A percentile compares a stretch with the other conserved stretches of the same genome.
These are phyloP conservation scores for Lathyrus aphaca DNA, from an alignment of 306 rosid genomes.

Conservation along the genomic window DNA sequence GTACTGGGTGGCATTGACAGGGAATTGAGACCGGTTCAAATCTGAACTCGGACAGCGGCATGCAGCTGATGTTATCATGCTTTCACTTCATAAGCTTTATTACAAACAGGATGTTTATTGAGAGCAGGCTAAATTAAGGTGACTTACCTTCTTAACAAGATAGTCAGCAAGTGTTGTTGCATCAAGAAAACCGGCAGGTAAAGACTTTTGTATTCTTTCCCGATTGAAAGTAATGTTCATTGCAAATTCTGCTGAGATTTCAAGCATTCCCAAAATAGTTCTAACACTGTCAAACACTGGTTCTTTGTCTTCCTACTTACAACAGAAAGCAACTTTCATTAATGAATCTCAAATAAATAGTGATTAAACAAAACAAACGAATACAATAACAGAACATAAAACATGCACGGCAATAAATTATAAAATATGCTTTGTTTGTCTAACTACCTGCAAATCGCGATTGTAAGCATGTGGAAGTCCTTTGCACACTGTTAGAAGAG, in stretches of 20 bases:
- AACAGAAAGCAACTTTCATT: slow-evolving; percentile 30
- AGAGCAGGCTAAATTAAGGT: slow-evolving; percentile 17
- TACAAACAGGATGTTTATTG: slow-evolving; percentile 16
- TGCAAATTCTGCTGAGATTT: slow-evolving; percentile 92
- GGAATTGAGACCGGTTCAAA: slow-evolving; percentile 26
- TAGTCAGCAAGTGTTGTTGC: slow-evolving; percentile 99
- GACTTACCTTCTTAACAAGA: slow-evolving; percentile 85
- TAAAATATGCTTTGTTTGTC: slow-evolving; percentile 22
- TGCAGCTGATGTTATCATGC: not conserved
- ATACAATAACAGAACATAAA: not conserved
- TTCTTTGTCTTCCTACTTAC: slow-evolving; percentile 90
- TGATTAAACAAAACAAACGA: slow-evolving; percentile 19
- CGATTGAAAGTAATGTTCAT: slow-evolving; percentile 72
- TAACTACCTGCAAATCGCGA: slow-evolving; percentile 90
- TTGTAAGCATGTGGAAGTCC: slow-evolving; percentile 98
- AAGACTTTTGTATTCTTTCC: slow-evolving; percentile 76
- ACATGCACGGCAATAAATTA: slow-evolving; percentile 23
- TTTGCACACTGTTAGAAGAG: slow-evolving; percentile 91
- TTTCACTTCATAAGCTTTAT: slow-evolving; percentile 27
- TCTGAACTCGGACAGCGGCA: slow-evolving; percentile 25
- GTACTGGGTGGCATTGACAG: not conserved
- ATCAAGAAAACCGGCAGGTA: slow-evolving; percentile 98
- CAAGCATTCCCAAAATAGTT: slow-evolving; percentile 96
- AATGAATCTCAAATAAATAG: slow-evolving; percentile 24
- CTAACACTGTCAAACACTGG: slow-evolving; percentile 93